Evolutionary conservation across 1,284 basidiomycete species (phyloP).

Genomic region (Ganoderma resinaceum): DNA sequence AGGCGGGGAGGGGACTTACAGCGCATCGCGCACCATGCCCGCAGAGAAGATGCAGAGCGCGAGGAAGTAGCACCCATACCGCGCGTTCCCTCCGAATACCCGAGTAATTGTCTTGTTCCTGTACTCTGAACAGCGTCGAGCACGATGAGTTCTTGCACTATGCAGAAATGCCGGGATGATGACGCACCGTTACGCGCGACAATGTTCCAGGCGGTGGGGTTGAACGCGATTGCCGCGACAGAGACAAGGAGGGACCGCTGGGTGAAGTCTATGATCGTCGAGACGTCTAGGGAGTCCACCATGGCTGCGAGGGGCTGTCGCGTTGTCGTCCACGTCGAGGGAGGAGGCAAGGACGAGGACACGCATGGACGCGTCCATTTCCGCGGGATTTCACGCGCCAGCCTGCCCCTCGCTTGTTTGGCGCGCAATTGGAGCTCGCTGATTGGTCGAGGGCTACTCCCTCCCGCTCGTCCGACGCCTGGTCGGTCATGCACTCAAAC

Average conservation of each 20-base stretch:
- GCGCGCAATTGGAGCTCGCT: background rate
- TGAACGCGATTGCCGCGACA: constrained; percentile 78
- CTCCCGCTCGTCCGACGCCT: background rate
- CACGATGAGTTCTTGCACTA: background rate
- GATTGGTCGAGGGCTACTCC: background rate
- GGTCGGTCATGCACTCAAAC: background rate
- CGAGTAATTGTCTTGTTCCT: constrained; percentile 87
- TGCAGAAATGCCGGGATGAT: constrained; percentile 4
- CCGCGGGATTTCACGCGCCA: background rate
- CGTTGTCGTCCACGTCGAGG: constrained; percentile 4
- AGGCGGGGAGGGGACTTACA: constrained; percentile 61
- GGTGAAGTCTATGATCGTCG: constrained; percentile 58
- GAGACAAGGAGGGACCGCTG: constrained; percentile 74
- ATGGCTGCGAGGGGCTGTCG: constrained; percentile 15
- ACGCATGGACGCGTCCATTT: constrained; percentile 4
- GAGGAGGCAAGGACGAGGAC: background rate
- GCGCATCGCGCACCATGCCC: constrained; percentile 84
- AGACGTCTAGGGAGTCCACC: constrained; percentile 19
- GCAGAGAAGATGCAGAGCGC: constrained; percentile 90
- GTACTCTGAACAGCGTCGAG: constrained; percentile 66
- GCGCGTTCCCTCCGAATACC: constrained; percentile 76
- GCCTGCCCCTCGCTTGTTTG: background rate
- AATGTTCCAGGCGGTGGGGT: constrained; percentile 96
- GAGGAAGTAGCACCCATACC: constrained; percentile 88
- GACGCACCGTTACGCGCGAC: constrained; percentile 89